Base-by-base conservation (phyloP, 441 rosid species). In the Pelargonium fulgidum region DNA sequence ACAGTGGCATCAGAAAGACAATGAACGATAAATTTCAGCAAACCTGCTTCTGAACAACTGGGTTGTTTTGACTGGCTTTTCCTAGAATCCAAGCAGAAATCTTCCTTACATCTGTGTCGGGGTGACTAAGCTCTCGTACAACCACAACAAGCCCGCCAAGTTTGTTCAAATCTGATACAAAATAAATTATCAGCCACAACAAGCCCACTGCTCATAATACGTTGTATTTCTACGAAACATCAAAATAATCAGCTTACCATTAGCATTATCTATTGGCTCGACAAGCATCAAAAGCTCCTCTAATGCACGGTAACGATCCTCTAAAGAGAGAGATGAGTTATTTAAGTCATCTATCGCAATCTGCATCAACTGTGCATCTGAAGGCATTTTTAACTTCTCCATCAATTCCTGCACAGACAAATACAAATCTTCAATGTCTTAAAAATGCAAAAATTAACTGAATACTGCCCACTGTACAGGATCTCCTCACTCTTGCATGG, bases 41-140 rank as follows among this genome's bases (percentile, higher is more conserved):
- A 64, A 87, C 97, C 93, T 93, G 89, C 74, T 79, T 83, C 82
- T 93, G 96, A 78, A 91, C 82, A 78, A 80, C 74, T 8, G 89
- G 90, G 81, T 89, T 86, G 78, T 93, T 93, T 80, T 93, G 97
- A 80, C 96, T 76, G 24, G 97, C 95, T 79, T 81, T 89, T 66
- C 99, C 99, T 6, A 93, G 78, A 74, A 93, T 85, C 99, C 99
- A 93, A 36, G 99, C 97, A 72, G 96, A 88, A 72, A 84, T 64
- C 74, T 74, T 91, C 83, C 96, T 84, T 56, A 84, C 78, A 16
- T 86, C 92, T 7, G 87, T 12, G 62, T 91, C 91, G 63, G 82
- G 80, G 74, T 91, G 93, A 77, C 73, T 68, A 65, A 91, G 93
- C 78, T 88, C 83, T 73, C 70, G 76, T 62, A 85, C 72, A 16